Evolutionary conservation across 1,139 yeast genomes (phyloP).

Genomic region (Trichomonascaceae sp.): DNA sequence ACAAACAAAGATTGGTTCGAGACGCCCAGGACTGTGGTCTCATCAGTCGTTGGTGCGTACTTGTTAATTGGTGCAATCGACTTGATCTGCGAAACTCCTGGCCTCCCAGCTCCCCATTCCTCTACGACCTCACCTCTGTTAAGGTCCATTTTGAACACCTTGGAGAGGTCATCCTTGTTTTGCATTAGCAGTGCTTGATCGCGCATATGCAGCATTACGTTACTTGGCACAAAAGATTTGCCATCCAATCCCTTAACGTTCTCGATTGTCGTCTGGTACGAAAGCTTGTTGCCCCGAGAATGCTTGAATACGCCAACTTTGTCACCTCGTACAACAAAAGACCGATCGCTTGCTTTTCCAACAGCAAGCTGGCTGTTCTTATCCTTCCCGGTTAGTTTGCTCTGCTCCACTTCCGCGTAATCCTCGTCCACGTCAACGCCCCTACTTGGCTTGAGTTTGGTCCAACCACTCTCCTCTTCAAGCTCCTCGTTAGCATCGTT

Average conservation of each 20-base stretch:
- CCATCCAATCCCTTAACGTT: slow-evolving; percentile 44
- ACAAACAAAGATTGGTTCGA: slow-evolving; percentile 52
- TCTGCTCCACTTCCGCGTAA: slow-evolving; percentile 21
- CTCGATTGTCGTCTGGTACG: slow-evolving; percentile 55
- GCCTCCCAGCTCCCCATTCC: slow-evolving; percentile 55
- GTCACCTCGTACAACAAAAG: slow-evolving; percentile 70
- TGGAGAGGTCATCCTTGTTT: slow-evolving; percentile 32
- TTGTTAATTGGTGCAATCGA: slow-evolving; percentile 58
- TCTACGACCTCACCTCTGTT: slow-evolving; percentile 70
- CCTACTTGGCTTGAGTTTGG: slow-evolving; percentile 10
- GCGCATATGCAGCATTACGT: slow-evolving; percentile 62
- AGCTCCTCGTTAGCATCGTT: too few relatives aligned
- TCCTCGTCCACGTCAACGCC: slow-evolving; percentile 23
- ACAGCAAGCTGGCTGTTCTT: slow-evolving; percentile 56
- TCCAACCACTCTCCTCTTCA: neutral
- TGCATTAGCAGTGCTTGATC: slow-evolving; percentile 60
- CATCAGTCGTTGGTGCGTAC: slow-evolving; percentile 59
- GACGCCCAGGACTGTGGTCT: slow-evolving; percentile 61
- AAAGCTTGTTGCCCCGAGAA: slow-evolving; percentile 37
- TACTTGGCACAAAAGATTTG: slow-evolving; percentile 42
- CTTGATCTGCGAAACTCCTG: slow-evolving; percentile 32
- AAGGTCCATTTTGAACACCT: slow-evolving; percentile 61
- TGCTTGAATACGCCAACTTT: slow-evolving; percentile 69
- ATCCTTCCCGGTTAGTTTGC: slow-evolving; percentile 19
- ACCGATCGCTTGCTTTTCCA: slow-evolving; percentile 55